Base-by-base conservation (phyloP, 257 asterid species). In the Ballota nigra region DNA sequence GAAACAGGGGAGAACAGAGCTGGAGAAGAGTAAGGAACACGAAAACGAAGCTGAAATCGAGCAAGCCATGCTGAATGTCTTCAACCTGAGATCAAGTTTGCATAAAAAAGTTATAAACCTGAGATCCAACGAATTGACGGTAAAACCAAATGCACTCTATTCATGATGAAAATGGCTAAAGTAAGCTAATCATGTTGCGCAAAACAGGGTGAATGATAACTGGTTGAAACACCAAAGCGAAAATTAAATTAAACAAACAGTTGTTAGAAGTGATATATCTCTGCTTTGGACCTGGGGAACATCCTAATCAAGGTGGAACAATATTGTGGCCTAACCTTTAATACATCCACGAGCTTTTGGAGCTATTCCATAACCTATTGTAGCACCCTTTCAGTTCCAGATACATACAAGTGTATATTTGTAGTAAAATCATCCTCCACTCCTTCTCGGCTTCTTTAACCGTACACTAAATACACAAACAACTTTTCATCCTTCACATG, bases 301-400 rank as follows among this genome's bases (percentile, higher is more conserved):
- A 45, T 74, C 72, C 61, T 22, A n/a, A 41, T 58, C 26, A 38
- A 10, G 12, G 63, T 28, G 40, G 6, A 67, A 4, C 36, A 19
- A n/a, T 3, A 47, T n/a, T 4, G 22, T n/a, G 55, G 3, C 9
- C 55, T n/a, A 47, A 93, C 98, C 99, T 94, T 94, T 65, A 91
- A 65, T 34, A 94, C 97, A 66, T 94, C 91, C 67, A 94, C 96
- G 8, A 94, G 95, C 83, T 94, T 89, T 77, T 87, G 96, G 10
- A 94, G 92, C 78, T 94, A 97, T 83, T 91, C 95, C 88, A 81
- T 88, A 77, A 91, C 99, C 72, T 89, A 96, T 72, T 79, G 87
- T 64, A 91, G 79, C 51, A 89, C 88, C 78, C 77, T 86, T 77
- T 91, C 91, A 55, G 97, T 94, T 78, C 97, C 99, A 80, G 89